Evolutionary conservation across 2,329 filamentous ascomycete species (phyloP).

Genomic region (Aspergillus costaricaensis): DNA sequence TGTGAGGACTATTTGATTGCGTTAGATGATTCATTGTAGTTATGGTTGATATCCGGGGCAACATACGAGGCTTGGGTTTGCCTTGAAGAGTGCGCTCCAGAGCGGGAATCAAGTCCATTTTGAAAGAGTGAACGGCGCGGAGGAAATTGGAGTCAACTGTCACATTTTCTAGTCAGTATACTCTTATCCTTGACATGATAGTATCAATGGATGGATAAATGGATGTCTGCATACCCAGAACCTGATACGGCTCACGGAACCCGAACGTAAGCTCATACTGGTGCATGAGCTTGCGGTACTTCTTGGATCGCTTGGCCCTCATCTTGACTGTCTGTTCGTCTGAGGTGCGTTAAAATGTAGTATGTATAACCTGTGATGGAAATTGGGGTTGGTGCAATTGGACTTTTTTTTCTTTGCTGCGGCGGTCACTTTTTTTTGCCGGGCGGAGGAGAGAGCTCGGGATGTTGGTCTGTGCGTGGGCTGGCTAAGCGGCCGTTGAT

Average conservation of each 20-base stretch:
- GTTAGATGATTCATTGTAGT: constrained; percentile 10
- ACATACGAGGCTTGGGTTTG: constrained; percentile 76
- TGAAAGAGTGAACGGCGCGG: constrained; percentile 76
- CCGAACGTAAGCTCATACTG: constrained; percentile 84
- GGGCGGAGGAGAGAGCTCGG: constrained; percentile 32
- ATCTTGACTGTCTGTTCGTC: constrained; percentile 49
- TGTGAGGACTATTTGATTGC: constrained; percentile 67
- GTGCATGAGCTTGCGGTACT: constrained; percentile 90
- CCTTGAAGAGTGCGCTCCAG: constrained; percentile 84
- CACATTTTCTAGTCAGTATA: constrained; percentile 19
- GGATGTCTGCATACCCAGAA: constrained; percentile 60
- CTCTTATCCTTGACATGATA: background rate
- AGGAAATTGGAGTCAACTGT: constrained; percentile 85
- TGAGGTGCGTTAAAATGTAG: constrained; percentile 10
- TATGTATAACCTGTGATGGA: background rate
- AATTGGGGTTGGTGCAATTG: constrained; percentile 14
- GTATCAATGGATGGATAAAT: background rate
- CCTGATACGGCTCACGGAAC: constrained; percentile 93
- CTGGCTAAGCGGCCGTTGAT: background rate
- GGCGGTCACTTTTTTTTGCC: constrained; percentile 33
- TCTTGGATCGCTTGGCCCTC: constrained; percentile 69
- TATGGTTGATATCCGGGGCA: background rate
- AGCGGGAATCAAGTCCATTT: constrained; percentile 80
- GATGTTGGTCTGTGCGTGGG: constrained; percentile 32
- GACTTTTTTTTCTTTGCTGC: constrained; percentile 34